These are phyloP conservation scores for Paramecium caudatum DNA, from an alignment of 73 alveolate species.

Conservation along the genomic window DNA sequence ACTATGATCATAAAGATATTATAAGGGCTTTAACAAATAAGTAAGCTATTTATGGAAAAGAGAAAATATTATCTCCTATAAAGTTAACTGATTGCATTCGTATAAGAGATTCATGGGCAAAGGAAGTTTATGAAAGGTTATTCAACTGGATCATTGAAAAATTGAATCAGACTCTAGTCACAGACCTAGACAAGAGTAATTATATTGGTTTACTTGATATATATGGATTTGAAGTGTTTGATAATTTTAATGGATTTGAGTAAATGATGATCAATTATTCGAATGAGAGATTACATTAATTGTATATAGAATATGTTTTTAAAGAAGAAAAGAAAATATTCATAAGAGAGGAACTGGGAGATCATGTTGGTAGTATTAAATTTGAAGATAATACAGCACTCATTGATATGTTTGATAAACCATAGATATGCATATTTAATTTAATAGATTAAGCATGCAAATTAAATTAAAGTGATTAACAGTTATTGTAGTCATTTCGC, in stretches of 20 bases:
- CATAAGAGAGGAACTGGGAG: conserved; percentile 76
- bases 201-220: conserved; percentile 97
- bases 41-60: conserved; percentile 71
- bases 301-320: conserved; percentile 94
- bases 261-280: conserved; percentile 96
- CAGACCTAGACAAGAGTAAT: neutral
- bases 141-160: conserved; percentile 91
- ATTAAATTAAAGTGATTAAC: conserved; percentile 67
- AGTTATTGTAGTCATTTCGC: conserved; percentile 60
- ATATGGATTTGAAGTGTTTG: conserved; percentile 97
- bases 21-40: conserved; percentile 75
- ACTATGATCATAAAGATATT: conserved; percentile 70
- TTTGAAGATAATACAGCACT: conserved; percentile 65
- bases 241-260: conserved; percentile 93
- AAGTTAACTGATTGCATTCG: conserved; percentile 74
- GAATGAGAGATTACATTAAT: conserved; percentile 95
- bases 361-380: conserved; percentile 21
- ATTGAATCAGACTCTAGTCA: conserved; percentile 68
- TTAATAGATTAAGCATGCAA: conserved; percentile 82
- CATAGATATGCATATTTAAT: conserved; percentile 81
- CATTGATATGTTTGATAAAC: conserved; percentile 82
- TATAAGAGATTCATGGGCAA: conserved; percentile 96
- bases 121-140: conserved; percentile 91
- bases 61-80: conserved; percentile 76
- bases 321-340: conserved; percentile 90